Evolutionary conservation across 1,284 basidiomycete species (phyloP).

Genomic region (Cutaneotrichosporon sp.): DNA sequence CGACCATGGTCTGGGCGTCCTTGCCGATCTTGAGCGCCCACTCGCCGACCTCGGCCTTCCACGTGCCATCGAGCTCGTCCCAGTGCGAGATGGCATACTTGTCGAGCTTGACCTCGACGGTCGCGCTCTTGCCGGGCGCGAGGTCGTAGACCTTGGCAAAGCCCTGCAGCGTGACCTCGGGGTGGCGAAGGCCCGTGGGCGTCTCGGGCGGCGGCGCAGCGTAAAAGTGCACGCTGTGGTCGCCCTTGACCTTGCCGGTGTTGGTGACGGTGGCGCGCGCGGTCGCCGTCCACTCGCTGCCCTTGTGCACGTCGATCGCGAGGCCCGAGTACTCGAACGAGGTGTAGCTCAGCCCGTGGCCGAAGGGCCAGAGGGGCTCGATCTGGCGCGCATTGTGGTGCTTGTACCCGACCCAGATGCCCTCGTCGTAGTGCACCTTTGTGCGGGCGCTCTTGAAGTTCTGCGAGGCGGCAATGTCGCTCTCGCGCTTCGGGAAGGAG

Average conservation of each 20-base stretch:
- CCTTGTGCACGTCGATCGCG: slow-evolving; percentile 60
- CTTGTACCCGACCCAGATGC: slow-evolving; percentile 65
- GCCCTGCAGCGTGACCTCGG: slow-evolving; percentile 42
- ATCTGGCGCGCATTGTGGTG: slow-evolving; percentile 69
- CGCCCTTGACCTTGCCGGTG: slow-evolving; percentile 45
- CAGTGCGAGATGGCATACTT: slow-evolving; percentile 54
- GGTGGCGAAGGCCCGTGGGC: slow-evolving; percentile 39
- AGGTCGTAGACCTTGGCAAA: slow-evolving; percentile 48
- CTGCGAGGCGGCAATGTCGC: slow-evolving; percentile 69
- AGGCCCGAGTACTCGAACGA: slow-evolving; percentile 60
- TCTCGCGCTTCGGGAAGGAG: slow-evolving; percentile 70
- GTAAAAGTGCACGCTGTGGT: slow-evolving; percentile 50
- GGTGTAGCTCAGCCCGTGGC: slow-evolving; percentile 81
- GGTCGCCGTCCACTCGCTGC: slow-evolving; percentile 45
- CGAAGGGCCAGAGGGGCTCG: slow-evolving; percentile 71
- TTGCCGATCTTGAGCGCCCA: slow-evolving; percentile 42
- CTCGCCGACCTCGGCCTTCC: slow-evolving; percentile 42
- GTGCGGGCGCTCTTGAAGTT: slow-evolving; percentile 64
- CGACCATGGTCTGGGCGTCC: slow-evolving; percentile 36
- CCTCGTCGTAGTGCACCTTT: slow-evolving; percentile 61
- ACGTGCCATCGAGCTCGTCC: slow-evolving; percentile 45
- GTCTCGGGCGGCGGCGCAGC: slow-evolving; percentile 35
- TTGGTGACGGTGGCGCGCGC: slow-evolving; percentile 48
- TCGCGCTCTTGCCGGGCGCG: slow-evolving; percentile 28
- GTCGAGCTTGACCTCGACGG: slow-evolving; percentile 43